Conservation (phyloP, 2,329 filamentous ascomycete species). For the Mycosphaerella sp. region DNA sequence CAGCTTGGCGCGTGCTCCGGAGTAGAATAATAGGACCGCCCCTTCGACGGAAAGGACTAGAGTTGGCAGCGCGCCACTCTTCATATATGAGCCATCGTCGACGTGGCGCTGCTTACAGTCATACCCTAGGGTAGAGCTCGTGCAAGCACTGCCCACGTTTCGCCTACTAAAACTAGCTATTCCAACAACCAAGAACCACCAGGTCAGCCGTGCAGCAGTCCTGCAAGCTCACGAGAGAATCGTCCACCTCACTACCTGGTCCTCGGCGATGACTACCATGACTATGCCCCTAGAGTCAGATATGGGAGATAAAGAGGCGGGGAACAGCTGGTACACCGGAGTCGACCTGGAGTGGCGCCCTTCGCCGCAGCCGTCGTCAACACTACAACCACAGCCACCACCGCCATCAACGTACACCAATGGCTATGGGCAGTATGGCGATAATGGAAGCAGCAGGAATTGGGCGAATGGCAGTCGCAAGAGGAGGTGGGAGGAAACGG, state of each 20-base stretch:
- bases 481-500: conserved; percentile 20
- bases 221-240: not conserved
- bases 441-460: not conserved
- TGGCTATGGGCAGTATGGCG: conserved; percentile 1
- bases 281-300: conserved; percentile 14
- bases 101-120: not conserved
- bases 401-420: conserved; percentile 7
- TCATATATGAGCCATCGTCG: not conserved
- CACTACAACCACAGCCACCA: not conserved
- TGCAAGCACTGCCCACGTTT: not conserved
- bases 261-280: conserved; percentile 16
- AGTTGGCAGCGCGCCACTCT: not conserved
- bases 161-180: too few relatives aligned
- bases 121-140: not conserved
- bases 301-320: conserved; percentile 12
- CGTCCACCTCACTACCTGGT: not conserved
- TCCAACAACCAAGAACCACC: not conserved
- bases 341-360: conserved; percentile 22
- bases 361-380: conserved; percentile 9
- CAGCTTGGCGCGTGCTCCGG: not conserved
- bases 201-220: not conserved
- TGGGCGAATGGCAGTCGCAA: conserved; percentile 18
- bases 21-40: not conserved
- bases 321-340: conserved; percentile 16
- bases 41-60: not conserved